A percentile compares a stretch with the other conserved stretches of the same genome.
Evolutionary conservation across 192 early-diverging fungal species (phyloP).

Genomic region (Rhizophagus sp.): DNA sequence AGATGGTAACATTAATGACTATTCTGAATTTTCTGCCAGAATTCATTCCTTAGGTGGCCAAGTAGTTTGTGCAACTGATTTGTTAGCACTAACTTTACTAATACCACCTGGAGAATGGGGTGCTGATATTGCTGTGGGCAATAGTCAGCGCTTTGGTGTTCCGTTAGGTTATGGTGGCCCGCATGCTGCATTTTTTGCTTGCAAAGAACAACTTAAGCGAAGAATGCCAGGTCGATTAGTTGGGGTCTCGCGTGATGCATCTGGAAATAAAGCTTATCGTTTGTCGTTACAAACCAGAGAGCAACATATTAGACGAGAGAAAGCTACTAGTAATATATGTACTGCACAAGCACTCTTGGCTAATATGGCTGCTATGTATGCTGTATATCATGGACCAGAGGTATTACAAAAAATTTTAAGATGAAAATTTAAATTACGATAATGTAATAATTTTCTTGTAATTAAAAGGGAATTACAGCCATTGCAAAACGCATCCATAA

Average conservation of each 20-base stretch:
- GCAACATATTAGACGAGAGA: slow-evolving; percentile 99
- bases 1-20: slow-evolving; percentile 83
- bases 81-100: slow-evolving; percentile 89
- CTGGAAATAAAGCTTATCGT: slow-evolving; percentile 88
- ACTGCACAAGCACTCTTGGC: slow-evolving; percentile 98
- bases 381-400: slow-evolving; percentile 96
- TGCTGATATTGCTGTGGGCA: slow-evolving; percentile 97
- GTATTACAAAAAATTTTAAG: slow-evolving; percentile 33
- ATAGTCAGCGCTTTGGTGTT: slow-evolving; percentile 97
- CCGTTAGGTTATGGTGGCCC: slow-evolving; percentile 99
- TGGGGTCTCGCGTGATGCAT: slow-evolving; percentile 91
- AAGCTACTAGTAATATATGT: slow-evolving; percentile 99
- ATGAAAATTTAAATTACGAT: too few relatives aligned
- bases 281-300: slow-evolving; percentile 96
- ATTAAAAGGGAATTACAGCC: slow-evolving; percentile 69
- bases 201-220: slow-evolving; percentile 88
- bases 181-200: slow-evolving; percentile 99
- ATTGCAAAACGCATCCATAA: slow-evolving; percentile 95
- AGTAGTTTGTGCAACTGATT: slow-evolving; percentile 91
- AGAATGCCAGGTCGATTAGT: slow-evolving; percentile 95
- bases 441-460: not conserved
- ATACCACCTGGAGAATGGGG: slow-evolving; percentile 95
- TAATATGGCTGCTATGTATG: slow-evolving; percentile 99
- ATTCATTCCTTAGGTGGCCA: slow-evolving; percentile 82
- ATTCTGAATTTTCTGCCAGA: slow-evolving; percentile 72